Conservation (phyloP, 192 early-diverging fungal genomes). For the Spizellomyces punctatus region DNA sequence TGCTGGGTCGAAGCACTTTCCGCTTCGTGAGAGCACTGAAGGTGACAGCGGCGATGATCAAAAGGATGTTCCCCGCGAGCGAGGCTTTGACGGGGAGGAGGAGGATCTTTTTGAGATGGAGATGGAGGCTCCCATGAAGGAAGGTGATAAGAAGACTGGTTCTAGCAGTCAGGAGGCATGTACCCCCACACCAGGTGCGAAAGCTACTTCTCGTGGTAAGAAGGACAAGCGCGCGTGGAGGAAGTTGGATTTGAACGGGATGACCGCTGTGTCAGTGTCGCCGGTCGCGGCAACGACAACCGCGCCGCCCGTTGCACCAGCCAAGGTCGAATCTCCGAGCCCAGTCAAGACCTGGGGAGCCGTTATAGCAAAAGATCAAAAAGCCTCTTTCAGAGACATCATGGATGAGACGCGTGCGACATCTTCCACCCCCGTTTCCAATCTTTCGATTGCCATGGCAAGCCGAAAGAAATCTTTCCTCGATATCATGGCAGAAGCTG, state of each 20-base stretch:
- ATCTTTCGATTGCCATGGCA: not conserved
- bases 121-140: conserved; percentile 9
- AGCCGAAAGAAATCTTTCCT: not conserved
- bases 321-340: not conserved
- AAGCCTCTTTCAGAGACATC: not conserved
- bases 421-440: not conserved
- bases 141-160: not conserved
- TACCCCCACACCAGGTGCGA: not conserved
- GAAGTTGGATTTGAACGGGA: not conserved
- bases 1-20: not conserved
- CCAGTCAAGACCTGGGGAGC: not conserved
- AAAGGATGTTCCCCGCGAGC: not conserved
- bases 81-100: not conserved
- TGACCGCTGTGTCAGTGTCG: not conserved
- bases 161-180: not conserved
- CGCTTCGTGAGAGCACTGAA: not conserved
- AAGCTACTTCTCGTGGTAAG: not conserved
- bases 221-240: conserved; percentile 17
- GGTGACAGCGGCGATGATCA: not conserved
- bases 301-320: not conserved
- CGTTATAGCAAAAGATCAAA: not conserved
- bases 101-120: conserved; percentile 39
- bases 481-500: not conserved
- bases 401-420: not conserved
- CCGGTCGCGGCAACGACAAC: not conserved